These are phyloP conservation scores for Davidsoniella eucalypti DNA, from an alignment of 2,329 filamentous ascomycete species.

Conservation along the genomic window DNA sequence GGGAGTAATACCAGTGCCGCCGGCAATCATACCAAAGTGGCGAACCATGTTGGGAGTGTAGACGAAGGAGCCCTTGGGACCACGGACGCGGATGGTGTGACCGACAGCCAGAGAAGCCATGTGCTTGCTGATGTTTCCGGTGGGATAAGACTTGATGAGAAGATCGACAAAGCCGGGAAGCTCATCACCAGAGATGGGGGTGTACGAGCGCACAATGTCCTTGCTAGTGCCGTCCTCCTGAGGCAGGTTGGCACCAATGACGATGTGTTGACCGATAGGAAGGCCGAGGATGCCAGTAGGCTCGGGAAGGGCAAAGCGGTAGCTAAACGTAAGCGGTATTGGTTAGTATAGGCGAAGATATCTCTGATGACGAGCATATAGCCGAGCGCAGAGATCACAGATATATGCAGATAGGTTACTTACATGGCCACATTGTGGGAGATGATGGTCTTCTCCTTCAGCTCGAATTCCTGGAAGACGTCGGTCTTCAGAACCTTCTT, in stretches of 20 bases:
- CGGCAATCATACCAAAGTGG: slow-evolving; percentile 94
- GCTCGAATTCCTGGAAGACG: slow-evolving; percentile 78
- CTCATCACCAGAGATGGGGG: slow-evolving; percentile 77
- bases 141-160: slow-evolving; percentile 93
- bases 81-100: slow-evolving; percentile 75
- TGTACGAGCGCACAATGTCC: slow-evolving; percentile 83
- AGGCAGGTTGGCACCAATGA: slow-evolving; percentile 61
- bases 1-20: slow-evolving; percentile 92
- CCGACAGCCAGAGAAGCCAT: slow-evolving; percentile 71
- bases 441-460: slow-evolving; percentile 86
- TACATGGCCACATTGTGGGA: slow-evolving; percentile 98
- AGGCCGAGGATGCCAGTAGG: slow-evolving; percentile 74
- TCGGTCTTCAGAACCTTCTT: slow-evolving; percentile 76
- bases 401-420: slow-evolving; percentile 18
- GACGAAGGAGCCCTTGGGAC: slow-evolving; percentile 94
- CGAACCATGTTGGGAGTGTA: slow-evolving; percentile 95
- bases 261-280: slow-evolving; percentile 97
- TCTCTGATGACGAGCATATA: neutral
- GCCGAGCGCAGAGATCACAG: neutral
- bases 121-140: slow-evolving; percentile 92
- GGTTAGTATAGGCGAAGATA: neutral
- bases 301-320: slow-evolving; percentile 76
- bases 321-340: slow-evolving; percentile 32
- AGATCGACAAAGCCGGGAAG: slow-evolving; percentile 88
- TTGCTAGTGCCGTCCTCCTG: slow-evolving; percentile 56